Evolutionary conservation across 2,329 filamentous ascomycete species (phyloP), one percentile per base, ranked within the genome.

Genomic region (Ophiostoma sp.): DNA sequence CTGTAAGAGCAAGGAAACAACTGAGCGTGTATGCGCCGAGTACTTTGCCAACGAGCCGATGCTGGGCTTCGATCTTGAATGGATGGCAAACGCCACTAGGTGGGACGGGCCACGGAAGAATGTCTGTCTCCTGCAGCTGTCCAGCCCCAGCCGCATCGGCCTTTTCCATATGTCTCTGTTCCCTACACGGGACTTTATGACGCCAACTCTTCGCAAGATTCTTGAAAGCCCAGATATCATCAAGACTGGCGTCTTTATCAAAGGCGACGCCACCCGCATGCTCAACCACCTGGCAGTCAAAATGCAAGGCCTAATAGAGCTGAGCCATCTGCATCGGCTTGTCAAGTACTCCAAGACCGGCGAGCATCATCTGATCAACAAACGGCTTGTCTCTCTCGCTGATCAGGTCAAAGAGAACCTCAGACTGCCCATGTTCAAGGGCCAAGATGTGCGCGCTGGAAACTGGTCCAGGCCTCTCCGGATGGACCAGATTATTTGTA

Each of bases 31-130:
- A 8, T 83, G 87, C 71, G 81, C 86, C 23, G 78, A 85, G 71
- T 83, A 90, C 71, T 97, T 97, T 74, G 76, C 88, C 54, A 74
- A 84, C 35, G 87, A 95, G 75, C 82, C 86, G 54, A 79, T 96
- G 1, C 77, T 97, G n/a, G 94, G 94, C 0, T 93, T 97, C 72
- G 94, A 97, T 76, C 84, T 97, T 72, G 94, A 97, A 80, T 97
- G 94, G 94, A 83, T 87, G 68, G 73, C 82, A 1, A 81, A 84
- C 6, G 83, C 87, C 0, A 80, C 76, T 6, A 82, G 77, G 27
- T 75, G 73, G 8, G 77, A 83, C 2, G 82, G 83, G 3, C 79
- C 88, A 4, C 89, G 90, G 73, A 82, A 85, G 68, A 92, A 93
- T 72, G 86, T 96, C 7, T 94, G 91, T 0, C 79, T 97, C 52